Evolutionary conservation across 2,329 filamentous ascomycete genomes (phyloP), one percentile per base, ranked within the genome.

Genomic region (Sporothrix humicola): DNA sequence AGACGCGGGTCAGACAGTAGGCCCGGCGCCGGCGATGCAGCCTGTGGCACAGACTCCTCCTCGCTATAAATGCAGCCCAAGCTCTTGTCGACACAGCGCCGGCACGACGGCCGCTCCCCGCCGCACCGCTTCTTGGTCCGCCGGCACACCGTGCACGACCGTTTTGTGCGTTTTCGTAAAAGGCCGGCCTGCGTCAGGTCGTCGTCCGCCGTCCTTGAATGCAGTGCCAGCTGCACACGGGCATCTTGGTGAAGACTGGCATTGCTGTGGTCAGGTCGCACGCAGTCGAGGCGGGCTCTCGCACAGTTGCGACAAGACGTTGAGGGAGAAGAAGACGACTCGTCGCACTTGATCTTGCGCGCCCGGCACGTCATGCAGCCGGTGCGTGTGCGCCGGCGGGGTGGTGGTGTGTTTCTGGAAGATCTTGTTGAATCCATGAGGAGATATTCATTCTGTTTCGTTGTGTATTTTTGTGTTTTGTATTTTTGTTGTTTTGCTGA

Each of bases 321-420:
- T 5, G 31, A 37, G 31, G 7, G 31, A 37, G 31, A 37, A 5
- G 31, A 37, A 9, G 58, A 52, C n/a, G 46, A 13, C 37, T 65
- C 44, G 52, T 73, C 71, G 15, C 71, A 73, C 50, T 65, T 54
- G 48, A 73, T 58, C 71, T 73, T 73, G 50, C 71, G 71, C 8
- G 71, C 71, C 0, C 71, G 71, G 42, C 71, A 73, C 6, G 71
- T 73, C 61, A 73, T 52, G 42, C 71, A 73, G 10, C 71, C 71
- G 7, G 71, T 69, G 15, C 65, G 65, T 7, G 65, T 65, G 37
- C 65, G 65, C 2, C 31, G 31, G 31, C 31, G 31, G 31, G 31
- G 31, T 7, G 31, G 31, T 1, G 31, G 31, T 37, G 31, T 37
- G 7, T 37, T 37, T 37, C 31, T 37, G 31, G 31, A 5, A 5